Evolutionary conservation across 768 basidiomycete species (phyloP), one percentile per base, ranked within the genome.

Genomic region (Naganishia vishniacii): DNA sequence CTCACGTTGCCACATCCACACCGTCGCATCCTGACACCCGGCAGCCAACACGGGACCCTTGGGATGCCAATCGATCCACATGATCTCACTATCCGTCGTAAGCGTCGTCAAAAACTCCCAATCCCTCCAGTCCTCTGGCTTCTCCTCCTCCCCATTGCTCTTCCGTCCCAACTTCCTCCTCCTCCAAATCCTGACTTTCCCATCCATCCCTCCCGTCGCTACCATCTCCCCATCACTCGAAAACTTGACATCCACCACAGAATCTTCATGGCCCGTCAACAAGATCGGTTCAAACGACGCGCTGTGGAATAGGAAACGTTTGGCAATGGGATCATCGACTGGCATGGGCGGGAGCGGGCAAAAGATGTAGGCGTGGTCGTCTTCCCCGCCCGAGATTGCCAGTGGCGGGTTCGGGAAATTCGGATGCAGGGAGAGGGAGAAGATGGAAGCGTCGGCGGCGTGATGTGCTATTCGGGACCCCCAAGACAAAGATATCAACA

Each of bases 201-300:
- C 95, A 72, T 99, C 95, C 95, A 99, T 98, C 0, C 95, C 95
- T 11, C 94, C 95, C 0, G 93, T 95, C 16, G 93, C 86, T 63
- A 93, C 82, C 83, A 95, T 83, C 78, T 95, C 88, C 1, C 95
- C 95, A 74, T 98, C 94, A 0, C 80, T 71, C 74, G 85, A 94
- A 83, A 89, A 99, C 23, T 82, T 86, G 3, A 83, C 82, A 60
- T 81, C 81, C 4, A 86, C 85, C 48, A 99, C 91, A 67, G 90
- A 92, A 74, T 99, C 95, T 7, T 86, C 85, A 77, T 99, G 95
- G 2, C 95, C 95, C 0, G 88, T 87, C 56, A 99, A 82, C 78
- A 86, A 88, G 58, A 71, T 67, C 13, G 74, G 68, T 1, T 69
- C 62, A 67, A 73, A 77, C 3, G 71, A 65, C 4, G 71, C 69